Evolutionary conservation across 1,284 basidiomycete species (phyloP), one percentile per base, ranked within the genome.

Genomic region (Acaromyces ingoldii): DNA sequence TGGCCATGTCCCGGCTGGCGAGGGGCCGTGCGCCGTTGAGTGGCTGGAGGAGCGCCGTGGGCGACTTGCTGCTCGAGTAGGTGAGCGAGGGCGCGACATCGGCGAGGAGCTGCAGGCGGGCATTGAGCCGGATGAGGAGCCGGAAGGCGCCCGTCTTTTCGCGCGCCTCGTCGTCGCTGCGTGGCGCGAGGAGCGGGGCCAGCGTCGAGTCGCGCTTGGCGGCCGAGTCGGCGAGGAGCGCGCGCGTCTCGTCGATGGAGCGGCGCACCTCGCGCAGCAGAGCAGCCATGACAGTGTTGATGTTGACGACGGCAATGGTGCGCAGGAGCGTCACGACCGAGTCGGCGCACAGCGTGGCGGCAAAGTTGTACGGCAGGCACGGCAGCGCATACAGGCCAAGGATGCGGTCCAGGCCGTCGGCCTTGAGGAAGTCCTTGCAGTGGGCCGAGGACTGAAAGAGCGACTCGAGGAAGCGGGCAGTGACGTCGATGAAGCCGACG

Each of bases 311-410:
- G 6, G 86, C 85, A 81, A 97, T 86, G 6, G 85, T 86, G 6
- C 91, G 84, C 72, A 96, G 83, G 46, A 96, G 84, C 71, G 89
- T 85, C 7, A 93, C 85, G 64, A 96, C 81, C 0, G 89, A 87
- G 68, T 87, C 89, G 47, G 84, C 89, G 15, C 85, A 85, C 51
- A 84, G 81, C 51, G 89, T 89, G 57, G 84, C 84, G 4, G 86
- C 85, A 72, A 90, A 95, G 74, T 92, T 87, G 64, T 89, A 89
- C 0, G 95, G 91, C 33, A 95, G 80, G 68, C 88, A 93, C 4
- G 91, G 88, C 26, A 93, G 79, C 29, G 83, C 82, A 46, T 90
- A 88, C 25, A 97, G 80, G 55, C 81, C 81, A 46, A 91, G 84
- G 22, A 98, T 78, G 51, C 82, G 81, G 37, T 84, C 81, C 15